Base-by-base conservation (phyloP, 257 asterid species). In the Voacanga thouarsii region DNA sequence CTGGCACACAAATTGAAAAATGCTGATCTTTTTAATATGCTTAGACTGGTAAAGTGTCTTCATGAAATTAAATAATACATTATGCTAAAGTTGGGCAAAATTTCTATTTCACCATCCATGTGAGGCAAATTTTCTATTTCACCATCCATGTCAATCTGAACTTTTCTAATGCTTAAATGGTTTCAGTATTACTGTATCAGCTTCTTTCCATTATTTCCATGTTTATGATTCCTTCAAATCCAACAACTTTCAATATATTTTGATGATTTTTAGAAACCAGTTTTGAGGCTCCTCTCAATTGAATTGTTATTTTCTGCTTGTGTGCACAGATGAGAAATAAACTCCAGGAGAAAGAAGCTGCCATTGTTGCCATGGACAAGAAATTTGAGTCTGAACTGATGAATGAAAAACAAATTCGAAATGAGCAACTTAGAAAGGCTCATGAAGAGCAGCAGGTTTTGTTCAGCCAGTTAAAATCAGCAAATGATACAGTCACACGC, bases 271-370 rank as follows among this genome's bases (percentile, higher is more conserved):
- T 51, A 26, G 43, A 69, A 19, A 55, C 41, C 51, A 28, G 47
- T 75, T 75, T 72, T 77, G 8, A 23, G 50, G 70, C 80, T 53
- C 75, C 64, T 72, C 75, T 56, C 60, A 57, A 69, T 74, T 73
- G 44, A 74, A 37, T 50, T 83, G 47, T 67, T 68, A 75, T 78
- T 77, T 77, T 72, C 61, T 76, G 59, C 23, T 80, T 43, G 67
- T 74, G 56, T 77, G n/a, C 39, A 49, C 85, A 94, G 98, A 84
- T 94, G 94, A 88, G 80, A 57, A 80, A 49, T 80, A 70, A 88
- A 81, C 84, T 92, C 81, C 83, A 82, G 81, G 92, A 87, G 71
- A 89, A 91, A 70, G 91, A 90, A 72, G 85, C 85, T 10, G 82
- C 86, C 67, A 81, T 89, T 53, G 67, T 80, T 77, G 85, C 87